Conservation (phyloP, 192 early-diverging fungal species). For the Mortierella claussenii region DNA sequence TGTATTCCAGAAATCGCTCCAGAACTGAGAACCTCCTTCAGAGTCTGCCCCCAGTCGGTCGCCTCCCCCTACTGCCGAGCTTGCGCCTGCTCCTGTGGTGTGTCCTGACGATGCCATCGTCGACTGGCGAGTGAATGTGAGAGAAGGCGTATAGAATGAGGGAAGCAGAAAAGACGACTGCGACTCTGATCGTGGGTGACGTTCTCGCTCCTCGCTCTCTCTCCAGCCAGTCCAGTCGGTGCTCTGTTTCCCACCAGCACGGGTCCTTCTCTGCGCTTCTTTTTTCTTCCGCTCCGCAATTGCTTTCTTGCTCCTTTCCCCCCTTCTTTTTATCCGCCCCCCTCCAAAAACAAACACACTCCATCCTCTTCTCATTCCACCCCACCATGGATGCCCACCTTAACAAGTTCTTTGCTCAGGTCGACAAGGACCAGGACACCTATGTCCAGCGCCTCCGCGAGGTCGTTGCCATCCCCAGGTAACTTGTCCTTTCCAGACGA, state of each 20-base stretch:
- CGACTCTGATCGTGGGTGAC: no score
- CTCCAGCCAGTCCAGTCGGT: neutral
- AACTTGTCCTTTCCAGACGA: slow-evolving; percentile 2
- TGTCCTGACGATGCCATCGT: no score
- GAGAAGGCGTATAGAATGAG: no score
- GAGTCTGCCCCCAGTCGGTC: no score
- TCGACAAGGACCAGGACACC: slow-evolving; percentile 80
- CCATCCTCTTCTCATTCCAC: neutral
- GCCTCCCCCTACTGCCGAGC: neutral
- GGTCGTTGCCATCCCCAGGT: slow-evolving; percentile 90
- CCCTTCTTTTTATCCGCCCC: slow-evolving; percentile 7
- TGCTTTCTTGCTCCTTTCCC: slow-evolving; percentile 3
- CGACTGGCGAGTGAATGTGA: no score
- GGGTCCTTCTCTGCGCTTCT: neutral
- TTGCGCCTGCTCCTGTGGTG: neutral
- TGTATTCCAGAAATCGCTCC: slow-evolving; percentile 53
- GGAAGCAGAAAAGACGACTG: no score
- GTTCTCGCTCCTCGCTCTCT: no score
- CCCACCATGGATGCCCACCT: slow-evolving; percentile 37
- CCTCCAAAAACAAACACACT: neutral
- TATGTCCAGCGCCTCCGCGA: slow-evolving; percentile 89
- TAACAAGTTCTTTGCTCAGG: slow-evolving; percentile 73
- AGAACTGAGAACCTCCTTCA: slow-evolving; percentile 29
- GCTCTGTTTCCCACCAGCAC: neutral
- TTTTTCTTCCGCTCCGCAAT: slow-evolving; percentile 1